These are phyloP conservation scores for Sordariomycetes sp. DNA, from an alignment of 2,329 filamentous ascomycete species.

Conservation along the genomic window DNA sequence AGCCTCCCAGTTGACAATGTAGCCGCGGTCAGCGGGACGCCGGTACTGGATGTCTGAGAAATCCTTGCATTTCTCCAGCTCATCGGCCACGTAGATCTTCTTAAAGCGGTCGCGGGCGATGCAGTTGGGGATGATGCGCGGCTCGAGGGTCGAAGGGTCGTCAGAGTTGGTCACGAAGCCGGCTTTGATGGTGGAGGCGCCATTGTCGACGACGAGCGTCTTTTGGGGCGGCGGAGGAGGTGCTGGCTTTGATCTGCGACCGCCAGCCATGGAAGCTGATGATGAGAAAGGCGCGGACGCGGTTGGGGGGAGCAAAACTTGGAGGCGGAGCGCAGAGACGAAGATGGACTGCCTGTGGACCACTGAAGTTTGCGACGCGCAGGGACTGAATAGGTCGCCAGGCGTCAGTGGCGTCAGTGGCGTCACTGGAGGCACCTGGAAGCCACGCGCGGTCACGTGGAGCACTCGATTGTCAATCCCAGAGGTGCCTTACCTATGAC, in stretches of 20 bases:
- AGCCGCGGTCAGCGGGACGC: slow-evolving; percentile 87
- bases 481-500: too few species aligned
- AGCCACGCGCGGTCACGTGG: too few species aligned
- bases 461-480: too few species aligned
- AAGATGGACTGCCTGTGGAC: too few species aligned
- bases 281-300: too few species aligned
- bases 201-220: slow-evolving; percentile 89
- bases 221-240: slow-evolving; percentile 44
- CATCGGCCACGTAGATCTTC: slow-evolving; percentile 69
- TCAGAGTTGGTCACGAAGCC: slow-evolving; percentile 54
- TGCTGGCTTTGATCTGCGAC: slow-evolving; percentile 37
- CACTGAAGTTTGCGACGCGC: too few species aligned
- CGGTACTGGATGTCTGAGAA: slow-evolving; percentile 85
- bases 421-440: too few species aligned
- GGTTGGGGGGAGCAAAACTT: too few species aligned
- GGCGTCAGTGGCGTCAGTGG: too few species aligned
- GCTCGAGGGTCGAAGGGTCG: slow-evolving; percentile 37
- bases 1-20: slow-evolving; percentile 92
- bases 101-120: slow-evolving; percentile 75
- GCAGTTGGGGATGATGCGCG: slow-evolving; percentile 75
- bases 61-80: slow-evolving; percentile 72
- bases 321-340: too few species aligned
- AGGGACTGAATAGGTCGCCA: too few species aligned
- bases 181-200: slow-evolving; percentile 84
- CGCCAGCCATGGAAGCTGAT: slow-evolving; percentile 39